A percentile compares a stretch with the other conserved stretches of the same genome.
phyloP scores from a whole-genome alignment of 2,329 filamentous ascomycete genomes.

The Clonostachys solani region DNA sequence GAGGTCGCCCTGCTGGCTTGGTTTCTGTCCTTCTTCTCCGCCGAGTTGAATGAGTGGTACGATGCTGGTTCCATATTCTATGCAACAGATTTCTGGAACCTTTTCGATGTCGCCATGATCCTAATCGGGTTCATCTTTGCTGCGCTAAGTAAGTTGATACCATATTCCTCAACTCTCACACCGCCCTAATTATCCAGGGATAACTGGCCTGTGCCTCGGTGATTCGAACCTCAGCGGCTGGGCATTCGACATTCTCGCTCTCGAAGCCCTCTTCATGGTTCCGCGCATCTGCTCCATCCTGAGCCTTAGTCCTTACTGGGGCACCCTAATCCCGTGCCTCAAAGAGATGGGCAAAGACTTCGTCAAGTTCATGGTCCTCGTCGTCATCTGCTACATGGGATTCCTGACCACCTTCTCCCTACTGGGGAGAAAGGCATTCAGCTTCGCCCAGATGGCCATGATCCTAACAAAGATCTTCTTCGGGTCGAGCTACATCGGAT shows the following conservation, averaged over 20 bases:
- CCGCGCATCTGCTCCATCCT: slow-evolving; percentile 85
- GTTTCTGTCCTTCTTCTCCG: slow-evolving; percentile 84
- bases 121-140: slow-evolving; percentile 68
- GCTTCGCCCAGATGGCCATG: slow-evolving; percentile 66
- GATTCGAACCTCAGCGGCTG: slow-evolving; percentile 65
- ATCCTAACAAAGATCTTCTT: slow-evolving; percentile 79
- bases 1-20: slow-evolving; percentile 79
- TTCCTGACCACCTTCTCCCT: slow-evolving; percentile 86
- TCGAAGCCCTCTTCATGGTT: slow-evolving; percentile 87
- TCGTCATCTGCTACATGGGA: slow-evolving; percentile 78
- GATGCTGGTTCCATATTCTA: slow-evolving; percentile 88
- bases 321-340: slow-evolving; percentile 81
- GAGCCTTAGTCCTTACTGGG: slow-evolving; percentile 86
- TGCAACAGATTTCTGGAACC: slow-evolving; percentile 76
- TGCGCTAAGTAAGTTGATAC: slow-evolving; percentile 56
- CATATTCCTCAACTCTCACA: neutral
- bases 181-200: slow-evolving; percentile 12
- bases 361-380: slow-evolving; percentile 75
- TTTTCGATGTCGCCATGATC: slow-evolving; percentile 72
- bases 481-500: slow-evolving; percentile 70
- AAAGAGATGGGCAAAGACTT: slow-evolving; percentile 96
- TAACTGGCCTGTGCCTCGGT: slow-evolving; percentile 36
- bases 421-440: slow-evolving; percentile 67
- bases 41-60: slow-evolving; percentile 78
- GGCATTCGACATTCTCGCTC: slow-evolving; percentile 82